Evolutionary conservation across 179 eudicot species (phyloP), one percentile per base, ranked within the genome.

Genomic region (Dionaea muscipula): DNA sequence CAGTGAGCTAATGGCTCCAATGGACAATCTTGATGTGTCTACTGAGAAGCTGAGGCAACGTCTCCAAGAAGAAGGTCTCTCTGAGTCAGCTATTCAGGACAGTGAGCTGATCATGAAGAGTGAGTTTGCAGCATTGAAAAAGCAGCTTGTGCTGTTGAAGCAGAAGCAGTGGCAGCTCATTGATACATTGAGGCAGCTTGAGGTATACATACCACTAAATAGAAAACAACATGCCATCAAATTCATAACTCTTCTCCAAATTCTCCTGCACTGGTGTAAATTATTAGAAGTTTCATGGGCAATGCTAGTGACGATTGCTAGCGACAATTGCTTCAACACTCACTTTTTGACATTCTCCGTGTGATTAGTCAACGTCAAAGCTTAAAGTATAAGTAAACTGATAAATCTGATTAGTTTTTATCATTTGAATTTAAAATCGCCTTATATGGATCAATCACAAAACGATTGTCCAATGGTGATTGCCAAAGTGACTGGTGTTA

Each of bases 21-120:
- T 74, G 45, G 84, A 83, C 39, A 70, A 73, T 68, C 62, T 71
- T 62, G 70, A 44, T 24, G 70, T 83, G 40, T 83, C 85, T n/a
- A 89, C 97, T 2, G 85, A 81, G 56, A 83, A 76, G 72, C 60
- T 89, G 47, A 72, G 82, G 63, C 75, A 72, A 59, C 78, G 73
- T n/a, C 69, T 86, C 36, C 22, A 73, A 61, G 77, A 81, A 64
- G 94, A 77, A 57, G 84, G 84, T 54, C 70, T 75, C 22, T 70
- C 68, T 44, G 94, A 86, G 70, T 62, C 49, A 19, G 81, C 78
- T 13, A 78, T 90, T 51, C 87, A 74, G 60, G 95, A 90, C 16
- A 67, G 82, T 60, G 97, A 83, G 72, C 79, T 74, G 68, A 83
- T 86, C 33, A 80, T 86, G 97, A n/a, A n/a, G n/a, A 82, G 45